A percentile compares a stretch with the other conserved stretches of the same genome.
phyloP scores from a whole-genome alignment of 2,329 filamentous ascomycete species.

The Anisogramma anomala region DNA sequence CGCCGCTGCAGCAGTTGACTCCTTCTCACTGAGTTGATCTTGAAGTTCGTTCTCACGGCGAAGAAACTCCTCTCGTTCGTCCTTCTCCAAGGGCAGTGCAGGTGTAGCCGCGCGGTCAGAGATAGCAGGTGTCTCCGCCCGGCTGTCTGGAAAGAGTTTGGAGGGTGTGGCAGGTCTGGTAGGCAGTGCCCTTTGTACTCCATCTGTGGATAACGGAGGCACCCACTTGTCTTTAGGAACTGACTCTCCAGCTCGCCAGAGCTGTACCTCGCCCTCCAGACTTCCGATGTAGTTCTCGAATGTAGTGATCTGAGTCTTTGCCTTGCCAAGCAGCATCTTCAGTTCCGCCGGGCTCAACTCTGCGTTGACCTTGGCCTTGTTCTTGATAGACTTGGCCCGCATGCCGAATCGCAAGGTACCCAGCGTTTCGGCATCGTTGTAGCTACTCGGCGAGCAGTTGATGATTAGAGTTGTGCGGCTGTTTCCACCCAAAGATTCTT shows the following conservation, averaged over 20 bases:
- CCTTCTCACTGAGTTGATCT: constrained; percentile 89
- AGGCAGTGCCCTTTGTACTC: constrained; percentile 32
- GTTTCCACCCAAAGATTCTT: constrained; percentile 96
- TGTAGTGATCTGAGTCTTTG: constrained; percentile 75
- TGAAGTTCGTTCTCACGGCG: constrained; percentile 93
- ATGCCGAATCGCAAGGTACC: constrained; percentile 90
- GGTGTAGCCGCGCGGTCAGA: constrained; percentile 81
- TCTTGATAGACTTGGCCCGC: constrained; percentile 96
- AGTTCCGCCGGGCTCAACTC: constrained; percentile 92
- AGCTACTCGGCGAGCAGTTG: constrained; percentile 97
- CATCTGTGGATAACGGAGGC: constrained; percentile 46
- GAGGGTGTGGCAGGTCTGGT: constrained; percentile 43
- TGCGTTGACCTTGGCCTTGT: constrained; percentile 99
- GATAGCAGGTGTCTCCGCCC: constrained; percentile 50
- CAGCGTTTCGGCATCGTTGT: constrained; percentile 92
- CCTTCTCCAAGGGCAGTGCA: constrained; percentile 80
- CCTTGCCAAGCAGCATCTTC: constrained; percentile 85
- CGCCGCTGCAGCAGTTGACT: constrained; percentile 64
- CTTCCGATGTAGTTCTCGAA: constrained; percentile 79
- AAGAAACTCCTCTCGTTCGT: constrained; percentile 92
- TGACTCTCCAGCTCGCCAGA: constrained; percentile 78
- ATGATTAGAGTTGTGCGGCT: constrained; percentile 97
- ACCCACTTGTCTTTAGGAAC: constrained; percentile 89
- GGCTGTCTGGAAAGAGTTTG: constrained; percentile 42
- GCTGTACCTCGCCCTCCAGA: constrained; percentile 71